Evolutionary conservation across 2,329 filamentous ascomycete genomes (phyloP), one percentile per base, ranked within the genome.

Genomic region (Hymenoscyphus repandus): DNA sequence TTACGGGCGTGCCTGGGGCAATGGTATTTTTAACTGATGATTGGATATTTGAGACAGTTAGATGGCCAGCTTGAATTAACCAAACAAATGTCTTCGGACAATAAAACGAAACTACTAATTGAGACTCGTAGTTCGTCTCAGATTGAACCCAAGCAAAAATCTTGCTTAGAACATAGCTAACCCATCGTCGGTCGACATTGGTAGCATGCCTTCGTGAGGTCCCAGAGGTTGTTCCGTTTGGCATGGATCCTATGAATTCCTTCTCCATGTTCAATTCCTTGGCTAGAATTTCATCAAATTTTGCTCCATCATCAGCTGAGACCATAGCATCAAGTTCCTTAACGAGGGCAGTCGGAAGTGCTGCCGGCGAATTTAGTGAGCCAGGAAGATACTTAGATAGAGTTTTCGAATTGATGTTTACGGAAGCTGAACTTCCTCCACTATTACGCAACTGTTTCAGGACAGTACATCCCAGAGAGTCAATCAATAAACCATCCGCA

Each of bases 401-500:
- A 2, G 62, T 64, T 22, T 48, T 49, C 36, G 56, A 53, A 9
- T 49, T 50, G 17, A 53, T 36, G 13, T 42, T 40, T 18, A 30
- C 32, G 4, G 27, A 13, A 7, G 31, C 39, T 22, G 48, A 49
- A 34, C 54, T 55, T n/a, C 40, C 54, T 18, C 44, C 46, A 10
- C 48, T 47, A 17, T 58, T 45, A 20, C 61, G 66, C 57, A 36
- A 70, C 58, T 56, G 67, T 1, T 73, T 51, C n/a, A 48, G 61
- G 5, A 79, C 70, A 2, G 85, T 86, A 53, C 83, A 83, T 1
- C 86, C 85, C 48, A 91, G 80, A 0, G 86, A 86, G 63, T 91
- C 86, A 32, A 88, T 85, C 22, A 91, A 70, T 6, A 88, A 72
- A 7, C 85, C 83, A 46, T 80, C 76, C 1, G 73, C 70, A 36